A percentile compares a stretch with the other conserved stretches of the same genome.
Evolutionary conservation across 768 basidiomycete species (phyloP).

Genomic region (Mycena kentingensis): DNA sequence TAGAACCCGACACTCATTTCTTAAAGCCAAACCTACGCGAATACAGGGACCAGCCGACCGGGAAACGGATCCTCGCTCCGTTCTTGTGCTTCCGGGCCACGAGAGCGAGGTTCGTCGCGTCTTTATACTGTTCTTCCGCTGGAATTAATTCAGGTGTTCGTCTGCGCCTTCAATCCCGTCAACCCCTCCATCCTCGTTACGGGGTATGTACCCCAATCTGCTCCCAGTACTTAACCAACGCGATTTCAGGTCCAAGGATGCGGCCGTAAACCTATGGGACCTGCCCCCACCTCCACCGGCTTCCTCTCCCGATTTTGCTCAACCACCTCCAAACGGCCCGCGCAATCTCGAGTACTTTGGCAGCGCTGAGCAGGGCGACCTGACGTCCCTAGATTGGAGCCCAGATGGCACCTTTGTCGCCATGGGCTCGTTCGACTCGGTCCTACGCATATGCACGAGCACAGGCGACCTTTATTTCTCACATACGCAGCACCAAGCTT

Average conservation of each 20-base stretch:
- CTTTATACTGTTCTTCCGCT: slow-evolving; percentile 1
- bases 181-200: slow-evolving; percentile 66
- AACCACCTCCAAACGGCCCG: slow-evolving; percentile 37
- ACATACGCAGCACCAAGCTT: slow-evolving; percentile 67
- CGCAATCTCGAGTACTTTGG: slow-evolving; percentile 53
- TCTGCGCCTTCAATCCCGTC: slow-evolving; percentile 77
- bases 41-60: slow-evolving; percentile 47
- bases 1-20: background rate
- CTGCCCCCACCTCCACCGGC: slow-evolving; percentile 46
- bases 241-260: slow-evolving; percentile 68
- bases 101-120: slow-evolving; percentile 52
- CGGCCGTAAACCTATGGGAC: slow-evolving; percentile 73
- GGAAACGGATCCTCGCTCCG: slow-evolving; percentile 40
- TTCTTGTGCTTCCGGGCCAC: slow-evolving; percentile 58
- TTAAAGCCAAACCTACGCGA: slow-evolving; percentile 36
- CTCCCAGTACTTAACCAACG: slow-evolving; percentile 10
- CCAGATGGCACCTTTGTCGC: slow-evolving; percentile 71
- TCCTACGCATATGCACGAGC: slow-evolving; percentile 67
- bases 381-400: slow-evolving; percentile 82
- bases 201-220: slow-evolving; percentile 52
- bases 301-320: slow-evolving; percentile 32
- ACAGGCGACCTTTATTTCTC: slow-evolving; percentile 63
- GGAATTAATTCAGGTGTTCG: slow-evolving; percentile 62
- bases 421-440: slow-evolving; percentile 77
- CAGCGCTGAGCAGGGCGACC: slow-evolving; percentile 53